phyloP scores from a whole-genome alignment of 208 protist species.

The Leishmania tarentolae region DNA sequence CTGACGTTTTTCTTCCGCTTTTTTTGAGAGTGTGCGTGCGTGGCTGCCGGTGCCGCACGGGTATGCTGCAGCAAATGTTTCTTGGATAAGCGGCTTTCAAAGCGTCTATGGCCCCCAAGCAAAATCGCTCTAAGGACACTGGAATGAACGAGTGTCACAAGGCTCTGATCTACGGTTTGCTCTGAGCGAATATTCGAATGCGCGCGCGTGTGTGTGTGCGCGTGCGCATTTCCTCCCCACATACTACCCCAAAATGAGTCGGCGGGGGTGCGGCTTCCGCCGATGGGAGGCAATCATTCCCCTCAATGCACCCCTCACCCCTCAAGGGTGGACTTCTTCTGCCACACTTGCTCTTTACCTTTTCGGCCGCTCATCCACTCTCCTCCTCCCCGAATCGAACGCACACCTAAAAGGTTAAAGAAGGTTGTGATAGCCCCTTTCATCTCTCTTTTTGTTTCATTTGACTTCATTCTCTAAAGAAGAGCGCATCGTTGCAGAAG shows the following conservation, averaged over 20 bases:
- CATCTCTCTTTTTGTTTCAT: not conserved
- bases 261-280: not conserved
- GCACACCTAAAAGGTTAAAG: not conserved
- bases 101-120: not conserved
- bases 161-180: not conserved
- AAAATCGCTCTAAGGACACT: not conserved
- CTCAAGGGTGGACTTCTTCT: not conserved
- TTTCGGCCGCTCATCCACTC: not conserved
- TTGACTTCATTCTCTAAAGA: not conserved
- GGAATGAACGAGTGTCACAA: not conserved
- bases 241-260: not conserved
- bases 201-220: not conserved
- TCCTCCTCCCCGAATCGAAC: not conserved
- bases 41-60: not conserved
- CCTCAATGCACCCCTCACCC: not conserved
- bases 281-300: not conserved
- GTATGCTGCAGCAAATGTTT: not conserved
- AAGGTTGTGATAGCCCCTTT: not conserved
- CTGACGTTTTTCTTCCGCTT: slow-evolving; percentile 8
- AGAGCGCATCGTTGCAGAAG: not conserved
- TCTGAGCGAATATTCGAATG: not conserved
- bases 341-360: not conserved
- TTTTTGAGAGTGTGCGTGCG: not conserved
- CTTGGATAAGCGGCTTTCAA: not conserved
- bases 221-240: not conserved